Conservation (phyloP, 2,329 filamentous ascomycete species). For the Sporothrix brunneoviolacea region DNA sequence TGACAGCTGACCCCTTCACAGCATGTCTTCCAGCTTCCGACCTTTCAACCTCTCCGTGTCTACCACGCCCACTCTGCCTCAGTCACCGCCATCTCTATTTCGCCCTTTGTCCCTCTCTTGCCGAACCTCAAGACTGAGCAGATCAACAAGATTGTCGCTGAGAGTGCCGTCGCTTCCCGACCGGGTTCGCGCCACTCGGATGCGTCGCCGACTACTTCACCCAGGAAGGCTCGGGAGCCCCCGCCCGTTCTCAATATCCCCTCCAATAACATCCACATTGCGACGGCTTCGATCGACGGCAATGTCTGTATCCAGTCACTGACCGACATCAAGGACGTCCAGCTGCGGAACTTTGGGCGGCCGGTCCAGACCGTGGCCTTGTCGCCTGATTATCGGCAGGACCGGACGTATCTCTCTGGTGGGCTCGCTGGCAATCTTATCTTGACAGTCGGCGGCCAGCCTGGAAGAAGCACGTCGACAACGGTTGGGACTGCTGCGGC, state of each 20-base stretch:
- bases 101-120: constrained; percentile 64
- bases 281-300: constrained; percentile 89
- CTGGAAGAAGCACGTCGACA: constrained; percentile 79
- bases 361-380: constrained; percentile 87
- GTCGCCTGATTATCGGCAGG: constrained; percentile 90
- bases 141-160: constrained; percentile 29
- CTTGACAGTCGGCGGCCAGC: constrained; percentile 72
- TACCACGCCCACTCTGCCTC: constrained; percentile 93
- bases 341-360: constrained; percentile 85
- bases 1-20: constrained; percentile 30
- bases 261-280: constrained; percentile 88
- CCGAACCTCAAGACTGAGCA: constrained; percentile 37
- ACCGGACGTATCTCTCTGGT: constrained; percentile 83
- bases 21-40: constrained; percentile 81
- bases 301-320: constrained; percentile 90
- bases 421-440: constrained; percentile 83
- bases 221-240: constrained; percentile 45
- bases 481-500: constrained; percentile 78
- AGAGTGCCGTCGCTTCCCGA: constrained; percentile 26
- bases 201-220: constrained; percentile 42
- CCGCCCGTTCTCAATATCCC: constrained; percentile 62
- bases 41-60: constrained; percentile 71
- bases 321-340: constrained; percentile 81
- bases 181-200: constrained; percentile 35
- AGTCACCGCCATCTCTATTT: constrained; percentile 83